A percentile compares a stretch with the other conserved stretches of the same genome.
phyloP scores from a whole-genome alignment of 1,139 yeast species.

The Casaregolazyma lundiana region DNA sequence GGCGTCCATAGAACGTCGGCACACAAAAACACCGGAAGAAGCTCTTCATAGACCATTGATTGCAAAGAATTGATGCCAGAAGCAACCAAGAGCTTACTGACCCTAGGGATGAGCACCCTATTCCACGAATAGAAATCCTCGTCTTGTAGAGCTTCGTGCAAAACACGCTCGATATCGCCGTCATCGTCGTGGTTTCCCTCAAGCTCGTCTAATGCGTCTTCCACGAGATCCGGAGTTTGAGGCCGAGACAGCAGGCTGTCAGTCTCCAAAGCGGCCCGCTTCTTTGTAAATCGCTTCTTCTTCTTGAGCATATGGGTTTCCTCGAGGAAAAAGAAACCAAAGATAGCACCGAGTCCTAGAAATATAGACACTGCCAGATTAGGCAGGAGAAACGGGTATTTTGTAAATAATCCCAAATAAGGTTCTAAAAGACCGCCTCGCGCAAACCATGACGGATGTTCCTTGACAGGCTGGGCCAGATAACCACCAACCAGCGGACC shows the following conservation, averaged over 20 bases:
- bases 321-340: constrained; percentile 53
- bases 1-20: constrained; percentile 36
- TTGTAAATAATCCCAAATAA: constrained; percentile 33
- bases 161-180: constrained; percentile 3
- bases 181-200: constrained; percentile 7
- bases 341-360: constrained; percentile 23
- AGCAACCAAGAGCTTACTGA: constrained; percentile 16
- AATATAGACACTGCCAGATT: constrained; percentile 49
- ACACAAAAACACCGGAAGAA: constrained; percentile 57
- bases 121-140: constrained; percentile 36
- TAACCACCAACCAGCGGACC: constrained; percentile 57
- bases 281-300: constrained; percentile 31
- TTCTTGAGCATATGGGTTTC: constrained; percentile 46
- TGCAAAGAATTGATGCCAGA: constrained; percentile 42
- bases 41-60: constrained; percentile 52
- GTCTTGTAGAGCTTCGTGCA: constrained; percentile 5
- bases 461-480: constrained; percentile 35
- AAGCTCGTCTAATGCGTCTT: constrained; percentile 10
- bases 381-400: constrained; percentile 57
- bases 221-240: constrained; percentile 2
- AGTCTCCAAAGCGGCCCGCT: background rate
- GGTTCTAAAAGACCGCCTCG: constrained; percentile 9
- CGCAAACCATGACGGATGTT: constrained; percentile 31
- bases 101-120: constrained; percentile 21
- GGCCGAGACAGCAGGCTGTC: constrained; percentile 1